Evolutionary conservation across 352 stramenopile genomes (phyloP).

Genomic region (Phytopythium vexans): DNA sequence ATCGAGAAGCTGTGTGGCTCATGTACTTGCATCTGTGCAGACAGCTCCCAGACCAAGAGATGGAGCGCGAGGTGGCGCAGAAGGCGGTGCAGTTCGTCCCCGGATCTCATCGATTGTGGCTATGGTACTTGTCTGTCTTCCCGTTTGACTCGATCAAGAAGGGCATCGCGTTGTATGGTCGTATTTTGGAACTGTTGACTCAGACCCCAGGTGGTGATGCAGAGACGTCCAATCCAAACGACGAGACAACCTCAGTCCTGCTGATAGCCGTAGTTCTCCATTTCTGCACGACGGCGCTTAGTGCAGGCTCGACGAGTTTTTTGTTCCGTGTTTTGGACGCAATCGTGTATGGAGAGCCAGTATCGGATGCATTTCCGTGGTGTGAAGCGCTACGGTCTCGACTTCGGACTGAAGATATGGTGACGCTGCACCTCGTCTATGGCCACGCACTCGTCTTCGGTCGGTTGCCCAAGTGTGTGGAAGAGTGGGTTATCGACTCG

Average conservation of each 20-base stretch:
- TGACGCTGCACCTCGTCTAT: conserved; percentile 3
- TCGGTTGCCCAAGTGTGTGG: background rate
- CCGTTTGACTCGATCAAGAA: conserved; percentile 30
- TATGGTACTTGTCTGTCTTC: conserved; percentile 36
- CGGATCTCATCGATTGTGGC: conserved; percentile 36
- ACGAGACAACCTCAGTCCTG: conserved; percentile 12
- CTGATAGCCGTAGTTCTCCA: conserved; percentile 27
- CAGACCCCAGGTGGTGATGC: conserved; percentile 6
- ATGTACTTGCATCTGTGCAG: conserved; percentile 36
- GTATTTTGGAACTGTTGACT: conserved; percentile 24
- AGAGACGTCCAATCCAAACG: background rate
- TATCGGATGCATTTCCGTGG: background rate
- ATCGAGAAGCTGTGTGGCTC: conserved; percentile 41
- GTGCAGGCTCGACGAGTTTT: conserved; percentile 18
- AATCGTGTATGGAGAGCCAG: background rate
- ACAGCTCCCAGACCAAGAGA: conserved; percentile 21
- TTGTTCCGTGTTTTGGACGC: conserved; percentile 1
- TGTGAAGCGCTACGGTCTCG: background rate
- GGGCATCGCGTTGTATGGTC: conserved; percentile 25
- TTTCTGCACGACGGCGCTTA: conserved; percentile 32
- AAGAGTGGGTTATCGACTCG: conserved; percentile 1
- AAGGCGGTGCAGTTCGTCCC: conserved; percentile 40
- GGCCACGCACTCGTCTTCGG: background rate
- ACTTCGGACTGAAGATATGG: background rate
- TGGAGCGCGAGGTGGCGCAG: conserved; percentile 29